Percentiles rank a stretch among this genome's conserved stretches.
Evolutionary conservation across 768 basidiomycete species (phyloP).

Genomic region (Termitomyces titanicus): DNA sequence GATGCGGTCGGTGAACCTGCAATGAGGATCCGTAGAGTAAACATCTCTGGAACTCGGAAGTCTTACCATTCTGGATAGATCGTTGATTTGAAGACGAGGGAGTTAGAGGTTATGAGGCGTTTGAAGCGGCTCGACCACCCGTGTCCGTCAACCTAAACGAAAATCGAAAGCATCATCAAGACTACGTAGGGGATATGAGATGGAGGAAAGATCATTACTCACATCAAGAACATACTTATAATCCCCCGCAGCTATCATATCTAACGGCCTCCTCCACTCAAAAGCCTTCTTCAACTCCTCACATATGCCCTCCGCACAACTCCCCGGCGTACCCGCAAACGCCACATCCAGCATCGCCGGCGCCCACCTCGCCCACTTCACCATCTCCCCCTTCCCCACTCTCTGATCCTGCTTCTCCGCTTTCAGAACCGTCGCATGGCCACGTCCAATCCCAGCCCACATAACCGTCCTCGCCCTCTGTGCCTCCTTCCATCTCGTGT

Average conservation of each 20-base stretch:
- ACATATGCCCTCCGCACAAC: constrained; percentile 41
- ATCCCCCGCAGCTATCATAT: constrained; percentile 35
- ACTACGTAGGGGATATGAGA: too few species aligned
- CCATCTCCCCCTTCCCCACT: constrained; percentile 29
- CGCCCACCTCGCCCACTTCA: constrained; percentile 30
- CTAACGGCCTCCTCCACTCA: constrained; percentile 40
- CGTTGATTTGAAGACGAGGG: constrained; percentile 60
- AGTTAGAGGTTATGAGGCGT: constrained; percentile 53
- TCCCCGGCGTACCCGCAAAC: constrained; percentile 31
- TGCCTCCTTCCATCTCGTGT: constrained; percentile 38
- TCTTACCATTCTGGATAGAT: constrained; percentile 63
- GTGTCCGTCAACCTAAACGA: constrained; percentile 46
- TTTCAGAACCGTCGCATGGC: constrained; percentile 29
- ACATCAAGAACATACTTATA: constrained; percentile 64
- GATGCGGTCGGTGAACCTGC: constrained; percentile 48
- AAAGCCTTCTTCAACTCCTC: constrained; percentile 38
- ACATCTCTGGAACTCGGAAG: background rate
- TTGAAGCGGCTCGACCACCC: constrained; percentile 67
- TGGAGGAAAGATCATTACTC: too few species aligned
- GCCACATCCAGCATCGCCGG: constrained; percentile 54
- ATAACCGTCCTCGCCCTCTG: constrained; percentile 44
- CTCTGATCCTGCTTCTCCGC: constrained; percentile 18
- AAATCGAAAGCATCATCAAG: background rate
- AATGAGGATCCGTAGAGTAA: background rate
- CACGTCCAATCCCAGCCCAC: constrained; percentile 23